Percentiles rank a stretch among this genome's conserved stretches.
phyloP scores from a whole-genome alignment of 257 asterid genomes.

The Cynanchum wilfordii region DNA sequence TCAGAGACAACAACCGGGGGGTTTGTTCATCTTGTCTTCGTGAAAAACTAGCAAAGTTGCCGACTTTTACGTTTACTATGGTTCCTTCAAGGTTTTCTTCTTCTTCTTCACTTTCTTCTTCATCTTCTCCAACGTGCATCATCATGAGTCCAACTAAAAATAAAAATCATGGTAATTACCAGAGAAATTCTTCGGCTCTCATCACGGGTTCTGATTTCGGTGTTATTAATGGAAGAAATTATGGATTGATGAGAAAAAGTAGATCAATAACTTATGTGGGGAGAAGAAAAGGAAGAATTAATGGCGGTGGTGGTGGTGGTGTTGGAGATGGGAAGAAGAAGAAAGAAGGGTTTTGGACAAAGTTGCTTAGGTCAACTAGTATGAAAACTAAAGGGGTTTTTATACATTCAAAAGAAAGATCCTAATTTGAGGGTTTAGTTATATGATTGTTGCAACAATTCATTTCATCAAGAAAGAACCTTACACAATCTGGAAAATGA shows the following conservation, averaged over 20 bases:
- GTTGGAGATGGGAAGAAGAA: slow-evolving; percentile 26
- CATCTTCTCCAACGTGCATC: slow-evolving; percentile 25
- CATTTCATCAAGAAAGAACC: not conserved
- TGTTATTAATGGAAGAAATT: slow-evolving; percentile 16
- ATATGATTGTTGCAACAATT: not conserved
- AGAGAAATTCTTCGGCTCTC: slow-evolving; percentile 34
- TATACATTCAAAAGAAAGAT: slow-evolving; percentile 15
- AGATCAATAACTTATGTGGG: slow-evolving; percentile 51
- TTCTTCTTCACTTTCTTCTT: slow-evolving; percentile 25
- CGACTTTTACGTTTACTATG: slow-evolving; percentile 14
- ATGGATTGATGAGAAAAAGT: slow-evolving; percentile 54
- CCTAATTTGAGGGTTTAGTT: not conserved
- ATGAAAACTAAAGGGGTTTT: slow-evolving; percentile 17
- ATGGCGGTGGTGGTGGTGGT: slow-evolving; percentile 1
- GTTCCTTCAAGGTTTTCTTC: slow-evolving; percentile 22
- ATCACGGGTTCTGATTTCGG: slow-evolving; percentile 15
- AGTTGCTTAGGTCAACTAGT: slow-evolving; percentile 21
- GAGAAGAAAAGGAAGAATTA: slow-evolving; percentile 18
- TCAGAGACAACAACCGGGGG: slow-evolving; percentile 60
- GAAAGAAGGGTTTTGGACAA: slow-evolving; percentile 62
- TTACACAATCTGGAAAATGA: not conserved
- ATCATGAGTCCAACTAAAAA: slow-evolving; percentile 25
- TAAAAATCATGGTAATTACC: slow-evolving; percentile 25
- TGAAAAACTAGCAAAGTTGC: slow-evolving; percentile 39
- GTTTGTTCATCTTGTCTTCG: slow-evolving; percentile 57